These are phyloP conservation scores for Candida pseudoviswanathii DNA, from an alignment of 1,139 yeast genomes.

Conservation along the genomic window DNA sequence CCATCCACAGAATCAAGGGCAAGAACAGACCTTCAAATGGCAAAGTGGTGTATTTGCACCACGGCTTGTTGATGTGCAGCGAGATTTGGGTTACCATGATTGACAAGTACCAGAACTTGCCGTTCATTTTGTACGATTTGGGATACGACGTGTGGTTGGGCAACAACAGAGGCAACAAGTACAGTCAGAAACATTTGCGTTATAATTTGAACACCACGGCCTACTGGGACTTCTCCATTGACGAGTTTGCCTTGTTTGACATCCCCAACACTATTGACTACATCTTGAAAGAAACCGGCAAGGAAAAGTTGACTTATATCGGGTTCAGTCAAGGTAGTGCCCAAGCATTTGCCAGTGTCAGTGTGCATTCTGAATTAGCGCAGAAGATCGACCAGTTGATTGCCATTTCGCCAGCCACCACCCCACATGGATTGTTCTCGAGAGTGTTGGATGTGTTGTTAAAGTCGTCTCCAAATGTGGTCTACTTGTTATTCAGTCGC, in stretches of 20 bases:
- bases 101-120: slow-evolving; percentile 64
- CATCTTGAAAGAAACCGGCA: slow-evolving; percentile 29
- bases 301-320: slow-evolving; percentile 59
- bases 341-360: slow-evolving; percentile 80
- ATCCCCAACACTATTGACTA: slow-evolving; percentile 48
- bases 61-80: slow-evolving; percentile 87
- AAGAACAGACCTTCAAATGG: slow-evolving; percentile 25
- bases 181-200: slow-evolving; percentile 54
- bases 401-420: slow-evolving; percentile 92
- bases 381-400: slow-evolving; percentile 68
- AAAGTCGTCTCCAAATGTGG: slow-evolving; percentile 75
- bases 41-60: slow-evolving; percentile 78
- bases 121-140: slow-evolving; percentile 71
- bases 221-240: slow-evolving; percentile 51
- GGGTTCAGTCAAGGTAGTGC: slow-evolving; percentile 95
- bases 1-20: slow-evolving; percentile 30
- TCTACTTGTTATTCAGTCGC: slow-evolving; percentile 75
- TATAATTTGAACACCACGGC: slow-evolving; percentile 38
- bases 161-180: slow-evolving; percentile 87
- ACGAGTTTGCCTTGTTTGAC: slow-evolving; percentile 50
- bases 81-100: slow-evolving; percentile 86
- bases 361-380: slow-evolving; percentile 71
- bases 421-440: slow-evolving; percentile 84
- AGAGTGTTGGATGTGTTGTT: slow-evolving; percentile 73
- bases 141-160: slow-evolving; percentile 96